Percentiles rank a stretch among this genome's conserved stretches.
phyloP scores from a whole-genome alignment of 495 filamentous ascomycete genomes.

The Neurospora sublineolata region DNA sequence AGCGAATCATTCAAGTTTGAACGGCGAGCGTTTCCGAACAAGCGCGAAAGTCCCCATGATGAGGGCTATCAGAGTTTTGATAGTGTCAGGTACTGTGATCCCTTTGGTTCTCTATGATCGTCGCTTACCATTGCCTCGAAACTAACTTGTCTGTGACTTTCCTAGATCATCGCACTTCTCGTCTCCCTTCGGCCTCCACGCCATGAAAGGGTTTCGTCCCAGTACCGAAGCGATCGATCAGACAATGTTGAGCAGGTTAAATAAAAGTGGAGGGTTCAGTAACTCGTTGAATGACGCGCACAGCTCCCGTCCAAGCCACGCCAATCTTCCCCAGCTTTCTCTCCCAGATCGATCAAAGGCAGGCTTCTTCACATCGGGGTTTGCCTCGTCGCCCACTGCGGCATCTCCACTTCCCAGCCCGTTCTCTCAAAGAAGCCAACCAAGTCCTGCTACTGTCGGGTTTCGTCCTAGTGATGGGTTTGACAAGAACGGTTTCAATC shows the following conservation, averaged over 20 bases:
- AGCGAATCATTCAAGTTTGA: slow-evolving; percentile 18
- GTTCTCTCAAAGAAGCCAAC: neutral
- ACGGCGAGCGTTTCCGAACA: slow-evolving; percentile 14
- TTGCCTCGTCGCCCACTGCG: slow-evolving; percentile 32
- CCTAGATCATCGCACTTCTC: slow-evolving; percentile 17
- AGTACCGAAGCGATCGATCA: slow-evolving; percentile 68
- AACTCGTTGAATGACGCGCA: slow-evolving; percentile 38
- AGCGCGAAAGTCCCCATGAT: slow-evolving; percentile 24
- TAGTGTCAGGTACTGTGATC: slow-evolving; percentile 20
- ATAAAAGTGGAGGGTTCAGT: slow-evolving; percentile 43
- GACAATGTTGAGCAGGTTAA: slow-evolving; percentile 64
- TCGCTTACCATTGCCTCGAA: neutral
- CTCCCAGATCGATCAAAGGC: slow-evolving; percentile 33
- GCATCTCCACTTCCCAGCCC: slow-evolving; percentile 34
- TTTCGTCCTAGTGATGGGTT: neutral
- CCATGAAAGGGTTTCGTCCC: slow-evolving; percentile 41
- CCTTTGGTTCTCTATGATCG: neutral
- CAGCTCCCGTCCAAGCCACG: slow-evolving; percentile 33
- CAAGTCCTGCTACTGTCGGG: neutral
- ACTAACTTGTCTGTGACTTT: slow-evolving; percentile 8
- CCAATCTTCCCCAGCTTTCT: slow-evolving; percentile 38
- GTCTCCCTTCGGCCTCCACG: slow-evolving; percentile 30
- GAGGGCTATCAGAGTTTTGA: slow-evolving; percentile 44
- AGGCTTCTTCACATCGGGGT: slow-evolving; percentile 31
- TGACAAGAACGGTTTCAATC: slow-evolving; percentile 34